phyloP scores from a whole-genome alignment of 2,329 filamentous ascomycete genomes.

The Neophaeococcomyces mojaviensis region DNA sequence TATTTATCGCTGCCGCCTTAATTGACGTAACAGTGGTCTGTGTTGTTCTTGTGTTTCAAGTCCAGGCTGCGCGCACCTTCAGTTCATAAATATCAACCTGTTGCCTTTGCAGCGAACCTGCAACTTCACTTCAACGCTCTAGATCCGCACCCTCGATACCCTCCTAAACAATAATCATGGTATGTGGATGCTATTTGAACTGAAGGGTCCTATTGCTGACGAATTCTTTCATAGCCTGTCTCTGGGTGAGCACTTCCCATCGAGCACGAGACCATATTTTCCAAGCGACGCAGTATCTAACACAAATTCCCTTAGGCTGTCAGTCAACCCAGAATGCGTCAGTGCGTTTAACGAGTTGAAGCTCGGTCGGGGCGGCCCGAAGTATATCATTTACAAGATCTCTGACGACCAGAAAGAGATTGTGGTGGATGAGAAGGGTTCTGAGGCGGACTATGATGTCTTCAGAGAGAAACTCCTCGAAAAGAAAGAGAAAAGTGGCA shows the following conservation, averaged over 20 bases:
- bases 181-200: conserved; percentile 7
- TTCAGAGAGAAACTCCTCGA: conserved; percentile 40
- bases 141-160: too few species aligned
- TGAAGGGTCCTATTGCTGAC: conserved; percentile 8
- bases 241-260: conserved; percentile 17
- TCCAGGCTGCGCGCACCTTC: too few species aligned
- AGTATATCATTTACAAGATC: conserved; percentile 48
- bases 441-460: conserved; percentile 39
- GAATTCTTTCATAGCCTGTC: conserved; percentile 16
- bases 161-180: conserved; percentile 12
- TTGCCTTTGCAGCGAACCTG: too few species aligned
- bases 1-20: too few species aligned
- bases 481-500: conserved; percentile 36
- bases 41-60: too few species aligned
- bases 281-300: conserved; percentile 9
- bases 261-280: conserved; percentile 4
- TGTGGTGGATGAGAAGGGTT: conserved; percentile 40
- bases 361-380: conserved; percentile 36
- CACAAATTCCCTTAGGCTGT: conserved; percentile 30
- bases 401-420: conserved; percentile 44
- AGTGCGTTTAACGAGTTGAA: conserved; percentile 41
- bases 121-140: too few species aligned
- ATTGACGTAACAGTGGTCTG: too few species aligned
- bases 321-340: conserved; percentile 41
- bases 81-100: too few species aligned